phyloP scores from a whole-genome alignment of 257 asterid species.

The Solanum bukasovii region DNA sequence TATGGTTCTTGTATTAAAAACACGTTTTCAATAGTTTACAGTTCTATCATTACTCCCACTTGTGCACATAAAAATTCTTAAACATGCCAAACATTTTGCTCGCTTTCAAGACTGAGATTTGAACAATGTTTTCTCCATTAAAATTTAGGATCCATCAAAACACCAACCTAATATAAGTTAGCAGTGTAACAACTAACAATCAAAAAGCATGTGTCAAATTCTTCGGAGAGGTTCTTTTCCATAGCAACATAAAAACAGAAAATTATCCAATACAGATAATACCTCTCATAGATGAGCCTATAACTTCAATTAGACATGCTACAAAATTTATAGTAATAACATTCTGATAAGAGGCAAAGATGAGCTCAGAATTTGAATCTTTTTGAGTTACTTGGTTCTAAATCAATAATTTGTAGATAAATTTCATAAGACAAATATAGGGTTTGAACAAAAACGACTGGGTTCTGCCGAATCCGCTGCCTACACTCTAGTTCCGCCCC shows the following conservation, averaged over 20 bases:
- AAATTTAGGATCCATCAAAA: background rate
- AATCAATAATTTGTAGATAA: background rate
- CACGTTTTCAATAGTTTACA: background rate
- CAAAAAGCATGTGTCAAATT: background rate
- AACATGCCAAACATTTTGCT: background rate
- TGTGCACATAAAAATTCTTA: background rate
- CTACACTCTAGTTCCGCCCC: background rate
- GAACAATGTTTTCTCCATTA: background rate
- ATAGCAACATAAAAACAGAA: background rate
- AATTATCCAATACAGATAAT: background rate
- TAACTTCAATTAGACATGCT: background rate
- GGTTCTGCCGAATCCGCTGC: background rate
- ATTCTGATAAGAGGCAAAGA: background rate
- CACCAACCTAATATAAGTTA: background rate
- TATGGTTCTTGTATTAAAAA: background rate
- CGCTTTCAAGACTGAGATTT: background rate
- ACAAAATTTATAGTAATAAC: background rate
- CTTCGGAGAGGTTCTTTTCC: background rate
- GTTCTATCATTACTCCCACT: background rate
- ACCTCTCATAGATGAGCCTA: background rate
- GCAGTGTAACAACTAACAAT: background rate
- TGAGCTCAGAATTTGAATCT: background rate
- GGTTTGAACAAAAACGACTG: background rate
- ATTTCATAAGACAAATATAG: background rate
- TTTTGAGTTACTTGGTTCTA: background rate